A percentile compares a stretch with the other conserved stretches of the same genome.
phyloP scores from a whole-genome alignment of 2,329 filamentous ascomycete genomes.

The Dothideomycetes sp. region DNA sequence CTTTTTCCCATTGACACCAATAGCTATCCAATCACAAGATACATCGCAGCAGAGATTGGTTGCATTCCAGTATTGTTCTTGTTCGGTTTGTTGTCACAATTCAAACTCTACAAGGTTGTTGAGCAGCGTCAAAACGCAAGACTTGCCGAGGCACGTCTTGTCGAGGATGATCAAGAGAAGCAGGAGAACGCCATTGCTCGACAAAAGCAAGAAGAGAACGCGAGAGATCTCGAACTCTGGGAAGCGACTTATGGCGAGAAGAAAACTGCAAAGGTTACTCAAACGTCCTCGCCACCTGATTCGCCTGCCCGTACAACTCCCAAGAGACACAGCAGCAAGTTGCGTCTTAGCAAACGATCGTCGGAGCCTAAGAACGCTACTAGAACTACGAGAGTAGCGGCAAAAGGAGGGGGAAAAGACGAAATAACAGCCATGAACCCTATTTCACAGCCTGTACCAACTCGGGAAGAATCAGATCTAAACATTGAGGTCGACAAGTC shows the following conservation, averaged over 20 bases:
- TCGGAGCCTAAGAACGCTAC: too few relatives aligned
- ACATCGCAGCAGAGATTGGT: slow-evolving; percentile 77
- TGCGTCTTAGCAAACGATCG: too few relatives aligned
- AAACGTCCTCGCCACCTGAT: too few relatives aligned
- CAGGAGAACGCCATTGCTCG: slow-evolving; percentile 64
- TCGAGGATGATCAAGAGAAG: slow-evolving; percentile 50
- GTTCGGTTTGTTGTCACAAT: slow-evolving; percentile 71
- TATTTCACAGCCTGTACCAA: too few relatives aligned
- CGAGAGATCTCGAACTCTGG: slow-evolving; percentile 59
- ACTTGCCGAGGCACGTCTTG: slow-evolving; percentile 38
- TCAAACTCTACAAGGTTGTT: slow-evolving; percentile 77
- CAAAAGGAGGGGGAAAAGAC: too few relatives aligned
- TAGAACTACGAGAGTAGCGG: too few relatives aligned
- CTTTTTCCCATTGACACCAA: slow-evolving; percentile 68
- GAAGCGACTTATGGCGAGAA: slow-evolving; percentile 66
- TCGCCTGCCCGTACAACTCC: too few relatives aligned
- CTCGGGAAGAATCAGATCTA: too few relatives aligned
- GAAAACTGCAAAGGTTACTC: slow-evolving; percentile 20
- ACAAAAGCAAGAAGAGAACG: slow-evolving; percentile 53
- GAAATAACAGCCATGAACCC: too few relatives aligned
- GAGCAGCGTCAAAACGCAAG: slow-evolving; percentile 42
- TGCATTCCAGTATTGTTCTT: slow-evolving; percentile 65
- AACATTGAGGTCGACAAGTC: too few relatives aligned
- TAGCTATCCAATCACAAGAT: slow-evolving; percentile 78
- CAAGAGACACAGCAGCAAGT: too few relatives aligned